phyloP scores from a whole-genome alignment of 306 rosid genomes.

The Fagus crenata region DNA sequence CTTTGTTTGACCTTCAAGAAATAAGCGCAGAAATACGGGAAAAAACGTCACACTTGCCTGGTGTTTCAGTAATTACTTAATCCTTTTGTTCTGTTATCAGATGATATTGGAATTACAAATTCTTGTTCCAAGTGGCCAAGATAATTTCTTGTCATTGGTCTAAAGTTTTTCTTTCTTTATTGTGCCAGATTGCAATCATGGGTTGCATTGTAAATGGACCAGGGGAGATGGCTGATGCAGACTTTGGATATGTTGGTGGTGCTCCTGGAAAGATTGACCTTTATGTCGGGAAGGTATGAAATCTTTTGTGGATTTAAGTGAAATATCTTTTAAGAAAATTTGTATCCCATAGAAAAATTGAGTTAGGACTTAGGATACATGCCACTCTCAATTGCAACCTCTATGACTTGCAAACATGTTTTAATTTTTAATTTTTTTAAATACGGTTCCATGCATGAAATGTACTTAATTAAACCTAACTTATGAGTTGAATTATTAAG shows the following conservation, averaged over 20 bases:
- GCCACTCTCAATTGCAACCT: background rate
- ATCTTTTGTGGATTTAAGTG: background rate
- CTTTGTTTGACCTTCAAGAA: slow-evolving; percentile 97
- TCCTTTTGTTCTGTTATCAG: slow-evolving; percentile 4
- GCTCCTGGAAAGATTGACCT: slow-evolving; percentile 98
- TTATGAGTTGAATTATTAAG: background rate
- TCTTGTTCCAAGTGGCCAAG: background rate
- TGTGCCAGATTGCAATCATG: slow-evolving; percentile 91
- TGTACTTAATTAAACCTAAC: background rate
- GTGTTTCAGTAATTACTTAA: slow-evolving; percentile 70
- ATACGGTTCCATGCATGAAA: background rate
- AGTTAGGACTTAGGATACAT: no score
- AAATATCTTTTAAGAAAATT: background rate
- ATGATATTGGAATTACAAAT: slow-evolving; percentile 15
- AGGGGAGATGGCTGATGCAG: slow-evolving; percentile 99
- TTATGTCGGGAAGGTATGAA: slow-evolving; percentile 86
- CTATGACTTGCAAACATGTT: background rate
- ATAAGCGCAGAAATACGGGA: slow-evolving; percentile 91
- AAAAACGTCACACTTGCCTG: slow-evolving; percentile 91
- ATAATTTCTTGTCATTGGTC: background rate
- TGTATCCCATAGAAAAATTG: background rate
- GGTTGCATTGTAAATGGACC: slow-evolving; percentile 99
- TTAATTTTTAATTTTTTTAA: background rate
- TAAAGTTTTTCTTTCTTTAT: background rate
- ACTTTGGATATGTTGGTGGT: slow-evolving; percentile 97